Conservation (phyloP, 2,329 filamentous ascomycete genomes). For the Beauveria asiatica region DNA sequence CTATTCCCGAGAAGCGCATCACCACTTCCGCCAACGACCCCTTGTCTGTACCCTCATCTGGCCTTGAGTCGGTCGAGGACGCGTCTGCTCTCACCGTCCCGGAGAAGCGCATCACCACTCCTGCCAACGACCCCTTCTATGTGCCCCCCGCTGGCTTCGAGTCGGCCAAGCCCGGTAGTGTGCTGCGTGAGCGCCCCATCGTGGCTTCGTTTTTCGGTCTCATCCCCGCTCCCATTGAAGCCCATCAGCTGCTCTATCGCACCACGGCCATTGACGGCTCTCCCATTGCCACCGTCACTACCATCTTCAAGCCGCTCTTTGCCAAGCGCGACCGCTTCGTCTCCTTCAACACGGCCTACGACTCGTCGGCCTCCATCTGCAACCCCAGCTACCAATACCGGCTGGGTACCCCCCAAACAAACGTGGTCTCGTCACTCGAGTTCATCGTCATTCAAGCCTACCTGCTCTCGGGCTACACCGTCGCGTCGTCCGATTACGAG, state of each 20-base stretch:
- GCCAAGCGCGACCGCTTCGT: conserved; percentile 11
- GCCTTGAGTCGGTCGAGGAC: neutral
- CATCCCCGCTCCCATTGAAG: conserved; percentile 2
- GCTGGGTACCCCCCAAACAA: neutral
- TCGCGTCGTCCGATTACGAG: conserved; percentile 9
- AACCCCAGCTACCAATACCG: conserved; percentile 12
- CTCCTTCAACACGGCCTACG: conserved; percentile 11
- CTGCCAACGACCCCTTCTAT: conserved; percentile 11
- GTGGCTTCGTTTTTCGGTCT: conserved; percentile 6
- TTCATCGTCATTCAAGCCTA: conserved; percentile 10
- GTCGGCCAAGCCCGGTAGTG: conserved; percentile 2
- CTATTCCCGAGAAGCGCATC: conserved; percentile 1
- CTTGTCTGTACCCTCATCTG: conserved; percentile 6
- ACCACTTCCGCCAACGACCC: conserved; percentile 5
- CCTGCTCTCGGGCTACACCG: conserved; percentile 8
- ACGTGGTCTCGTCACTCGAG: conserved; percentile 8
- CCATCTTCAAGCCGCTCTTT: conserved; percentile 11
- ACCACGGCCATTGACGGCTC: conserved; percentile 12
- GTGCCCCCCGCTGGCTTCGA: conserved; percentile 9
- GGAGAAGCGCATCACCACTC: conserved; percentile 4
- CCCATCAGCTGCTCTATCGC: conserved; percentile 11
- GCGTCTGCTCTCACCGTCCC: neutral
- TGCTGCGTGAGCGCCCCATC: conserved; percentile 6
- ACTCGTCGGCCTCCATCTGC: conserved; percentile 11
- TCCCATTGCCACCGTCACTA: conserved; percentile 11